Conservation (phyloP, 2,329 filamentous ascomycete genomes). For the Polytolypa hystricis region DNA sequence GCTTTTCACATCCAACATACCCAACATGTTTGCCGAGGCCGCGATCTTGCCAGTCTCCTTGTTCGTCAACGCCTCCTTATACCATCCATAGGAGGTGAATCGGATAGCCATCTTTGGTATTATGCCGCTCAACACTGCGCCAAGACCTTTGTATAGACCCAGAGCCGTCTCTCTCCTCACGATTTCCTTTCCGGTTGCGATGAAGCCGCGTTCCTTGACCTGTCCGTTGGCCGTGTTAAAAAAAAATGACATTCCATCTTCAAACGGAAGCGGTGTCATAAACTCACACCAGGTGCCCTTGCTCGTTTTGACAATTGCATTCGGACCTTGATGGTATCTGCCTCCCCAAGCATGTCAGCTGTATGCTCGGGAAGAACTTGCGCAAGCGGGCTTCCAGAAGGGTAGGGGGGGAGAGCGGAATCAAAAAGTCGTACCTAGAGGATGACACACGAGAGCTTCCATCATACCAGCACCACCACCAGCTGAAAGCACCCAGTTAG, state of each 20-base stretch:
- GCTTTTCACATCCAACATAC: slow-evolving; percentile 25
- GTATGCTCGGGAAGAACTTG: neutral
- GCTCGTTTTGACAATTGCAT: slow-evolving; percentile 95
- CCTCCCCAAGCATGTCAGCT: slow-evolving; percentile 16
- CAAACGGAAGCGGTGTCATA: neutral
- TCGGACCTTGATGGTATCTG: slow-evolving; percentile 95
- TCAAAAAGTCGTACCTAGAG: slow-evolving; percentile 53
- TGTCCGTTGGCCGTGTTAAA: slow-evolving; percentile 19
- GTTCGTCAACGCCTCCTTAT: slow-evolving; percentile 73
- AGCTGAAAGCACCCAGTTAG: slow-evolving; percentile 44
- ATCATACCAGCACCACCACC: slow-evolving; percentile 98
- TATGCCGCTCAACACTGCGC: slow-evolving; percentile 90
- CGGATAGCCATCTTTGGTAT: slow-evolving; percentile 99
- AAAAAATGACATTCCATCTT: neutral
- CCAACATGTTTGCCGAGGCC: slow-evolving; percentile 60
- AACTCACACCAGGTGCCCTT: slow-evolving; percentile 61
- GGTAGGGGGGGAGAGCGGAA: neutral
- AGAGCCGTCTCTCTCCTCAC: slow-evolving; percentile 81
- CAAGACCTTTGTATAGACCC: slow-evolving; percentile 95
- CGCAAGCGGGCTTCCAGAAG: neutral
- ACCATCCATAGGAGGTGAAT: slow-evolving; percentile 93
- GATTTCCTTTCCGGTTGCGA: slow-evolving; percentile 76
- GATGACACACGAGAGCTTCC: slow-evolving; percentile 94
- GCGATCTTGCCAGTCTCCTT: slow-evolving; percentile 55
- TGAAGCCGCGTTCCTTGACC: slow-evolving; percentile 72